A percentile compares a stretch with the other conserved stretches of the same genome.
Evolutionary conservation across 306 rosid genomes (phyloP).

Genomic region (Erythrophleum fordii): DNA sequence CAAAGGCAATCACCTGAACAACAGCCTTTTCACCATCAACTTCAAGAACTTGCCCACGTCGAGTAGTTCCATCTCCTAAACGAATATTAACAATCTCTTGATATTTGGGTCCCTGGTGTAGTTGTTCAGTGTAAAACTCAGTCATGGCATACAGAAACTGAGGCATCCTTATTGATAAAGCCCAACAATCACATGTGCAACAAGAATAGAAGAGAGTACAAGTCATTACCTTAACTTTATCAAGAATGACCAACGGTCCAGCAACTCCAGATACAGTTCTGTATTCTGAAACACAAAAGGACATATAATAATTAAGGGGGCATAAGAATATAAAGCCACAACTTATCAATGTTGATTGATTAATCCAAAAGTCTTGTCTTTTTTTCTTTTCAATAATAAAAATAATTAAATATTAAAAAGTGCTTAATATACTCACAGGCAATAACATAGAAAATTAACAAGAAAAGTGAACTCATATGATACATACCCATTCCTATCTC

Average conservation of each 20-base stretch:
- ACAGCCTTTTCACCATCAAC: constrained; percentile 99
- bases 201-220: constrained; percentile 4
- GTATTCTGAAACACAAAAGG: constrained; percentile 66
- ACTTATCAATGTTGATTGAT: constrained; percentile 17
- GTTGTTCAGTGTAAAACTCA: constrained; percentile 28
- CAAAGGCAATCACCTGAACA: constrained; percentile 70
- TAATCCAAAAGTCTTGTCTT: constrained; percentile 13
- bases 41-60: constrained; percentile 97
- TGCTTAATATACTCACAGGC: neutral
- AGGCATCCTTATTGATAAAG: constrained; percentile 27
- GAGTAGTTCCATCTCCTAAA: constrained; percentile 83
- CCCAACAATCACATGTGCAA: constrained; percentile 6
- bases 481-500: constrained; percentile 94
- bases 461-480: constrained; percentile 17
- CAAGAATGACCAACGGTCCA: constrained; percentile 97
- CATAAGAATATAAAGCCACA: neutral
- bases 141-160: constrained; percentile 23
- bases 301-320: neutral
- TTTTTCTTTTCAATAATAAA: neutral
- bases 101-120: constrained; percentile 87
- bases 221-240: constrained; percentile 87
- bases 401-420: constrained; percentile 9
- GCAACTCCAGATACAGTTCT: constrained; percentile 99
- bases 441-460: constrained; percentile 2
- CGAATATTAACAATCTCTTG: constrained; percentile 99